A percentile compares a stretch with the other conserved stretches of the same genome.
Conservation (phyloP, 1,284 basidiomycete genomes). For the Meripilus lineatus region DNA sequence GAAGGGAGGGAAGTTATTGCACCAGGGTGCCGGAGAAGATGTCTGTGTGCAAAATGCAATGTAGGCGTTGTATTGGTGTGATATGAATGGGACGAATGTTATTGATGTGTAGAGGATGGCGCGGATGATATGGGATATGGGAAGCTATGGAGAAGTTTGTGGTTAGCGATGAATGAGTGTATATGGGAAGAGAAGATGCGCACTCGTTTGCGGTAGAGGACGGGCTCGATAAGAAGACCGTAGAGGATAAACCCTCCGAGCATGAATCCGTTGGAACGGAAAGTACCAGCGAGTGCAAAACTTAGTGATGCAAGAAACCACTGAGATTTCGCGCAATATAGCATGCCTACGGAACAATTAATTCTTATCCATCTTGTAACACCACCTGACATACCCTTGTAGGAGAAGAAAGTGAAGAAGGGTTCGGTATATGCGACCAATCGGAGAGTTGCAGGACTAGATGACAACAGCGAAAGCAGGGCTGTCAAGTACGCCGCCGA, state of each 20-base stretch:
- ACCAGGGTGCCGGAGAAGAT: conserved; percentile 49
- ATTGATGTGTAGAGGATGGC: conserved; percentile 39
- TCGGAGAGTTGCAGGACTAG: conserved; percentile 72
- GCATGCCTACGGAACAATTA: conserved; percentile 45
- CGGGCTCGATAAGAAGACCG: conserved; percentile 54
- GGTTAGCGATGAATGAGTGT: conserved; percentile 3
- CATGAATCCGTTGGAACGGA: conserved; percentile 83
- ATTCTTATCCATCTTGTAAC: conserved; percentile 2
- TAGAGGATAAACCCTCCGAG: conserved; percentile 73
- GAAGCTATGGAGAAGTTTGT: conserved; percentile 26
- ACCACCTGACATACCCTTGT: conserved; percentile 48
- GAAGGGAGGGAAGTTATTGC: conserved; percentile 51
- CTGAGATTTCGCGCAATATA: conserved; percentile 43
- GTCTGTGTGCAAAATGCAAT: conserved; percentile 50
- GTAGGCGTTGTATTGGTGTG: conserved; percentile 69
- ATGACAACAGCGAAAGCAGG: conserved; percentile 73
- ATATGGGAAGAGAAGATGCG: conserved; percentile 11
- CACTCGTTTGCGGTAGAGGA: conserved; percentile 35
- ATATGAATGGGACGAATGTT: conserved; percentile 60
- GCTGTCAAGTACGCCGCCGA: conserved; percentile 57
- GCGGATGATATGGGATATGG: conserved; percentile 24
- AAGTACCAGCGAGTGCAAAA: conserved; percentile 63
- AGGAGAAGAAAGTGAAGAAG: conserved; percentile 78
- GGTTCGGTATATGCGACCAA: conserved; percentile 81
- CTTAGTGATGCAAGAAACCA: conserved; percentile 52